Conservation (phyloP, 495 filamentous ascomycete species). For the Penicillium atrosanguineum region DNA sequence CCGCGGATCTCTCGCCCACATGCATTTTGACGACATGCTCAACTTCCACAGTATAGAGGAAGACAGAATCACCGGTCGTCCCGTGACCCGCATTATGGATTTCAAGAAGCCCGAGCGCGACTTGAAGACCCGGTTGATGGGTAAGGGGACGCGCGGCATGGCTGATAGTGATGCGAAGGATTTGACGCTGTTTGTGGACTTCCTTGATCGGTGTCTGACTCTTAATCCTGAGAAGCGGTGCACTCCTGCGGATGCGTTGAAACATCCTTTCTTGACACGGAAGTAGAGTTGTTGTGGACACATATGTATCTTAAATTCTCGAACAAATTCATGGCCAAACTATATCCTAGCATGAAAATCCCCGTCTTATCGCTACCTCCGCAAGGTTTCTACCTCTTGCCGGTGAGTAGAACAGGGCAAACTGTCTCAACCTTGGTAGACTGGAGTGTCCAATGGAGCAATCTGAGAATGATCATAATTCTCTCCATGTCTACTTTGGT, state of each 20-base stretch:
- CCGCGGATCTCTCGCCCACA: conserved; percentile 64
- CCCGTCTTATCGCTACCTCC: too few species aligned
- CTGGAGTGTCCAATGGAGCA: too few species aligned
- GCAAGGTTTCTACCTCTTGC: too few species aligned
- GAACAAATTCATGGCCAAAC: not conserved
- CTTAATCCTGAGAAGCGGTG: conserved; percentile 93
- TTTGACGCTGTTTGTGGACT: conserved; percentile 74
- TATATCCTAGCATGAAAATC: not conserved
- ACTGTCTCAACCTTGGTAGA: too few species aligned
- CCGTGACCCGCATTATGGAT: conserved; percentile 65
- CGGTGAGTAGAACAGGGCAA: too few species aligned
- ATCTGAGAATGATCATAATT: too few species aligned
- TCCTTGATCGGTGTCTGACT: conserved; percentile 81
- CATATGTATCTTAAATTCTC: not conserved
- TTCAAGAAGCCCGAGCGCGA: conserved; percentile 81
- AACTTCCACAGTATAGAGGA: conserved; percentile 85
- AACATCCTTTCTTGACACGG: conserved; percentile 74
- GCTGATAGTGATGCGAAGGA: conserved; percentile 74
- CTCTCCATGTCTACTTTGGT: too few species aligned
- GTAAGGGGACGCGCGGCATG: conserved; percentile 67
- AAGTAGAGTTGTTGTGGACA: conserved; percentile 4
- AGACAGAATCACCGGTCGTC: conserved; percentile 81
- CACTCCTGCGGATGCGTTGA: conserved; percentile 80
- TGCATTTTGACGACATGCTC: conserved; percentile 84
- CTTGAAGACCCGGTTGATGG: conserved; percentile 71